These are phyloP conservation scores for Leccinum uliginosum DNA, from an alignment of 768 basidiomycete genomes.

Conservation along the genomic window DNA sequence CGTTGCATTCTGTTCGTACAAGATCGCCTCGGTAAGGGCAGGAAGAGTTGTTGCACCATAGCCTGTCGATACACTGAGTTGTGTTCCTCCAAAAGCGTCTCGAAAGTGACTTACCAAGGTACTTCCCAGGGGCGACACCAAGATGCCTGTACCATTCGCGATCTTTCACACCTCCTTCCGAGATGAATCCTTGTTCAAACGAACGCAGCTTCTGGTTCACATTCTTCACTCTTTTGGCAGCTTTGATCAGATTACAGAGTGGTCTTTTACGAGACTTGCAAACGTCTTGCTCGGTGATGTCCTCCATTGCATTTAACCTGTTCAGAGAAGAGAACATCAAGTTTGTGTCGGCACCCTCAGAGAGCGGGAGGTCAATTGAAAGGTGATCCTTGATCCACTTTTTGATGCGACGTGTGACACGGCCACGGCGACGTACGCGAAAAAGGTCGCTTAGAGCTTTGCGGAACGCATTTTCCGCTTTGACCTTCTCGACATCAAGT, in stretches of 20 bases:
- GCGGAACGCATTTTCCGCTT: conserved; percentile 50
- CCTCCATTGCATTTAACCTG: neutral
- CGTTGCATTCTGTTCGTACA: conserved; percentile 59
- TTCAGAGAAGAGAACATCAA: conserved; percentile 4
- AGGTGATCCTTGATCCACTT: conserved; percentile 28
- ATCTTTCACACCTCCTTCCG: conserved; percentile 68
- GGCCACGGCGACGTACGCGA: neutral
- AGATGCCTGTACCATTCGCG: conserved; percentile 86
- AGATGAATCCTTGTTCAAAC: conserved; percentile 81
- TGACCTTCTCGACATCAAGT: conserved; percentile 55
- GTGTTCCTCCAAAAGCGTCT: neutral
- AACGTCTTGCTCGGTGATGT: conserved; percentile 1
- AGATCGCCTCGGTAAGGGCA: conserved; percentile 71
- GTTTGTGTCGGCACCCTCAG: neutral
- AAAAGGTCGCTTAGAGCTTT: conserved; percentile 37
- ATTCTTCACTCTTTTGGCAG: conserved; percentile 51
- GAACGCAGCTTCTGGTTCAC: conserved; percentile 63
- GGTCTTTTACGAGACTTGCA: conserved; percentile 26
- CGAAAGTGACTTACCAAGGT: conserved; percentile 52
- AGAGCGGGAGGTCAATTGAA: neutral
- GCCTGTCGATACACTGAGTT: conserved; percentile 35
- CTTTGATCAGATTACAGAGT: conserved; percentile 47
- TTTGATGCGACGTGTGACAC: conserved; percentile 2
- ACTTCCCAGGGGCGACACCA: conserved; percentile 83
- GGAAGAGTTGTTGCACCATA: conserved; percentile 86